Evolutionary conservation across 192 early-diverging fungal species (phyloP), one percentile per base, ranked within the genome.

Genomic region (Backusella parvicylindrica): DNA sequence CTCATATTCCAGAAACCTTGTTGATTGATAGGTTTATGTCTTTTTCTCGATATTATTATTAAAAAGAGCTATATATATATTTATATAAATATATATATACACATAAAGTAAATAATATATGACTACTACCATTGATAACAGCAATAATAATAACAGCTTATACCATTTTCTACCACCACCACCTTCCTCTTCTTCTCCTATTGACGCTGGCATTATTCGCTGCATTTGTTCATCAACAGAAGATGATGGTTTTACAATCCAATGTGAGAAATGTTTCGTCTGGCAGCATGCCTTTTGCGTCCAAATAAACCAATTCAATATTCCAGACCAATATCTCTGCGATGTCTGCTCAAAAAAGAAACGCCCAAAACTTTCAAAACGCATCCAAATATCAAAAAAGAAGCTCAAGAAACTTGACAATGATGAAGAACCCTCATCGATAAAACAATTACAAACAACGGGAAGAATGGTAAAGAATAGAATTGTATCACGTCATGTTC

Each of bases 211-310:
- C 1, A 85, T 92, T 49, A 99, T 99, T 85, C 92, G 96, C 23
- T 99, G 98, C 83, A 96, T 99, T 69, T 99, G 98, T 81, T 84
- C 85, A 26, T 89, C 86, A 71, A 86, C 86, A 53, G 92, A 97
- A 71, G 98, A 99, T 86, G 98, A 99, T 86, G 98, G 98, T 15
- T 97, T 92, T 56, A 98, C 98, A 7, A 95, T 99, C 53, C 95
- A 98, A 71, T 99, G 98, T 81, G 98, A 99, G 64, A 83, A 87
- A 64, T 99, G 98, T 78, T 75, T 88, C 6, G 94, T 96, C 5
- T 99, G 98, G 98, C 98, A 99, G 76, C 98, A 99, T 81, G 90
- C 90, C 6, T 87, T 90, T 26, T 99, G 98, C 78, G 92, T 99
- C 13, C 82, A 83, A 13, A 87, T 92, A 43, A 84, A 87, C 38